Conservation (phyloP, 2,329 filamentous ascomycete species). For the Curvularia verruculosa region DNA sequence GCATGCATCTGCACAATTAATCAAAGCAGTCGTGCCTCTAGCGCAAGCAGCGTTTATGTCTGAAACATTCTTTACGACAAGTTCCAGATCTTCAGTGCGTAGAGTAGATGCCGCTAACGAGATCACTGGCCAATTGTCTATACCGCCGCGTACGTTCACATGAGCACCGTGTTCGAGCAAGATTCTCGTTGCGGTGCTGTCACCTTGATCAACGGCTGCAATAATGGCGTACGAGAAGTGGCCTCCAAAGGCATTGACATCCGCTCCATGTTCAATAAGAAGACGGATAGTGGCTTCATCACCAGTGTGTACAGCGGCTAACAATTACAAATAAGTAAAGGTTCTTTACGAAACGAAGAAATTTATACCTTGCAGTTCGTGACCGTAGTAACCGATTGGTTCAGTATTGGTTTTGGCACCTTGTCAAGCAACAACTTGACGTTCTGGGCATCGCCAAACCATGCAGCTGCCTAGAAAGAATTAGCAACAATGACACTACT, state of each 20-base stretch:
- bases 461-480: conserved; percentile 13
- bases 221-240: conserved; percentile 26
- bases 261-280: conserved; percentile 26
- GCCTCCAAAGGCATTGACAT: conserved; percentile 29
- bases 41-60: conserved; percentile 29
- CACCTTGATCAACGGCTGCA: conserved; percentile 22
- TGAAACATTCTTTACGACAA: conserved; percentile 25
- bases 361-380: conserved; percentile 24
- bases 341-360: rapidly evolving
- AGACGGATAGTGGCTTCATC: conserved; percentile 24
- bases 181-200: conserved; percentile 17
- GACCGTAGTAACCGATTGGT: conserved; percentile 25
- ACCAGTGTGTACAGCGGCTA: conserved; percentile 23
- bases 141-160: conserved; percentile 29
- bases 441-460: conserved; percentile 24
- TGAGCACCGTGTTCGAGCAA: conserved; percentile 28
- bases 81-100: conserved; percentile 19
- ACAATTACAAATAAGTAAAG: neutral
- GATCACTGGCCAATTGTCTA: conserved; percentile 28
- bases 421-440: conserved; percentile 30
- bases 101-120: conserved; percentile 23
- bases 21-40: conserved; percentile 30
- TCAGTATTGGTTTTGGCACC: conserved; percentile 31
- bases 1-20: conserved; percentile 22
- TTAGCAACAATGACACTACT: neutral